Percentiles rank a stretch among this genome's conserved stretches.
Conservation (phyloP, 331 rosid genomes). For the Cucumis variabilis region DNA sequence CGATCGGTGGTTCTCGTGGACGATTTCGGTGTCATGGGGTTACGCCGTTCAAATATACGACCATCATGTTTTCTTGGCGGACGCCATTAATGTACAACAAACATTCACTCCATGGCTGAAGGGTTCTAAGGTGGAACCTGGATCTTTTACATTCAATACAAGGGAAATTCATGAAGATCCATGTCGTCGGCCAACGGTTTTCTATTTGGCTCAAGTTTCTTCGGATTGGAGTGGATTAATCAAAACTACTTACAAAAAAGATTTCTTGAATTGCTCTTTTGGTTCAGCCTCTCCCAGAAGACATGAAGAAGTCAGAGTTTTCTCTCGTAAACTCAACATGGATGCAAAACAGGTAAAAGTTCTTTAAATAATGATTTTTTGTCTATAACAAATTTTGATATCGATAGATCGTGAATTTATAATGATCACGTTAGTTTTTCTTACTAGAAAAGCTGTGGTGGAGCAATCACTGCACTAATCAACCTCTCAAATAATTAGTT, state of each 20-base stretch:
- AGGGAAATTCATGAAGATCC: slow-evolving; percentile 53
- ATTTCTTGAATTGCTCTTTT: slow-evolving; percentile 60
- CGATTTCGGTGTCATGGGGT: slow-evolving; percentile 93
- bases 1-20: slow-evolving; percentile 81
- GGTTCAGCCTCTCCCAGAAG: slow-evolving; percentile 56
- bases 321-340: slow-evolving; percentile 64
- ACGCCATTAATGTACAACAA: slow-evolving; percentile 55
- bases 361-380: too few species aligned
- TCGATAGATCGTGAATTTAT: too few species aligned
- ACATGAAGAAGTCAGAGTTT: slow-evolving; percentile 61
- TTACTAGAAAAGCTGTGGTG: too few species aligned
- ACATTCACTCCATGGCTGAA: slow-evolving; percentile 79
- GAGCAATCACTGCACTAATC: too few species aligned
- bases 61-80: slow-evolving; percentile 53
- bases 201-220: slow-evolving; percentile 56
- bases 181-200: slow-evolving; percentile 69
- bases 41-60: slow-evolving; percentile 82
- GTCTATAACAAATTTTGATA: too few species aligned
- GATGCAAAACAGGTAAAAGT: slow-evolving; percentile 62
- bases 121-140: slow-evolving; percentile 41
- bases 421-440: too few species aligned
- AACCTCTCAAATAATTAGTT: too few species aligned
- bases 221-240: slow-evolving; percentile 42
- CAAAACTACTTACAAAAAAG: slow-evolving; percentile 56
- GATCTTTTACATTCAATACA: slow-evolving; percentile 61